Percentiles rank a stretch among this genome's conserved stretches.
Conservation (phyloP, 1,139 yeast species). For the Kurtzmaniella quercitrusa region DNA sequence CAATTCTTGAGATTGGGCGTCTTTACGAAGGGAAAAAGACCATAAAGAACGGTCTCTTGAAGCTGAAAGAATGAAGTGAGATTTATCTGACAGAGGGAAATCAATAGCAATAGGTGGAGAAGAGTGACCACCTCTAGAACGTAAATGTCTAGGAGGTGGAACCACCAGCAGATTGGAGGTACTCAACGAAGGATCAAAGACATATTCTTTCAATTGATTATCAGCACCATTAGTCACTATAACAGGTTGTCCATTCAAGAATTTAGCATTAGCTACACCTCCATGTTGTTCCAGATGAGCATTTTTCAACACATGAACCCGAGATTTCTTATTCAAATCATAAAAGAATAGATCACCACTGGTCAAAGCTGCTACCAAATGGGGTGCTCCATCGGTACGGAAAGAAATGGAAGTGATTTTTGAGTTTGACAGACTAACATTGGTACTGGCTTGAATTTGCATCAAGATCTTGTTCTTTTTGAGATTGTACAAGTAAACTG, state of each 20-base stretch:
- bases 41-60: constrained; percentile 85
- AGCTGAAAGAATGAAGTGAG: constrained; percentile 84
- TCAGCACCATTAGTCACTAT: constrained; percentile 92
- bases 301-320: constrained; percentile 70
- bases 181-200: constrained; percentile 86
- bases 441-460: constrained; percentile 5
- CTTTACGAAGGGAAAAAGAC: constrained; percentile 89
- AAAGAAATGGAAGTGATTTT: constrained; percentile 73
- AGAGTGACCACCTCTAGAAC: constrained; percentile 96
- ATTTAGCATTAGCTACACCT: constrained; percentile 73
- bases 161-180: constrained; percentile 61
- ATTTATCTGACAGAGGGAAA: constrained; percentile 73
- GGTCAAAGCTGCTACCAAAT: constrained; percentile 73
- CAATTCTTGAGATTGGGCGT: constrained; percentile 92
- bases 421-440: constrained; percentile 12
- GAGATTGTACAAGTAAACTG: constrained; percentile 61
- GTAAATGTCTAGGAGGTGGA: constrained; percentile 85
- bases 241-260: constrained; percentile 89
- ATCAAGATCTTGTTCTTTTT: constrained; percentile 58
- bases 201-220: constrained; percentile 82
- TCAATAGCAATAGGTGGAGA: constrained; percentile 78
- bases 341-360: constrained; percentile 85
- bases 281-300: constrained; percentile 75
- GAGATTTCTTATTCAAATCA: constrained; percentile 65
- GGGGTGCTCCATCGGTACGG: constrained; percentile 88